Evolutionary conservation across 805 yeast genomes (phyloP).

Genomic region (Monosporozyma solicola): DNA sequence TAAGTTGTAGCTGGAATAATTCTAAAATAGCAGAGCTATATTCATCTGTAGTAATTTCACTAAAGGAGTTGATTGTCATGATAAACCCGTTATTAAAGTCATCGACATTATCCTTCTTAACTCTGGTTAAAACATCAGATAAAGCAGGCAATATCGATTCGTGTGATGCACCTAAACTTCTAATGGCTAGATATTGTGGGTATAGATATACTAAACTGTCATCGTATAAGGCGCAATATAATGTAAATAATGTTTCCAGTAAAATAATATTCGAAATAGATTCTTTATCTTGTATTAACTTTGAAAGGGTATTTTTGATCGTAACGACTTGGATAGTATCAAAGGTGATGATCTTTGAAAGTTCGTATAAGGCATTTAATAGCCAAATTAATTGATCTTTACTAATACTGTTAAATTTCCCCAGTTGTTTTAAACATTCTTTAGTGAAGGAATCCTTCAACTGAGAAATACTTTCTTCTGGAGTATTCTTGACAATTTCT

Average conservation of each 20-base stretch:
- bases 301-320: slow-evolving; percentile 1
- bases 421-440: background rate
- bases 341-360: slow-evolving; percentile 5
- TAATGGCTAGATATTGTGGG: slow-evolving; percentile 30
- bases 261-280: slow-evolving; percentile 9
- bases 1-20: slow-evolving; percentile 12
- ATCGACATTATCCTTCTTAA: background rate
- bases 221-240: slow-evolving; percentile 14
- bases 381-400: slow-evolving; percentile 23
- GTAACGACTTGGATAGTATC: background rate
- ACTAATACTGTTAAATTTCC: background rate
- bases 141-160: slow-evolving; percentile 17
- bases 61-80: slow-evolving; percentile 9
- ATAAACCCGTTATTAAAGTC: slow-evolving; percentile 16
- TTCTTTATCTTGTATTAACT: background rate
- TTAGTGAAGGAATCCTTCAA: slow-evolving; percentile 2
- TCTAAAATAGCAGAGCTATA: slow-evolving; percentile 15
- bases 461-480: background rate
- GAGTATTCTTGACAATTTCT: slow-evolving; percentile 7
- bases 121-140: slow-evolving; percentile 7
- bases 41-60: background rate
- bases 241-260: slow-evolving; percentile 23
- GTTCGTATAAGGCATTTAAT: slow-evolving; percentile 21
- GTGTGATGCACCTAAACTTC: slow-evolving; percentile 16
- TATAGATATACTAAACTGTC: slow-evolving; percentile 22